These are phyloP conservation scores for Fusarium sp. DNA, from an alignment of 2,329 filamentous ascomycete genomes.

Conservation along the genomic window DNA sequence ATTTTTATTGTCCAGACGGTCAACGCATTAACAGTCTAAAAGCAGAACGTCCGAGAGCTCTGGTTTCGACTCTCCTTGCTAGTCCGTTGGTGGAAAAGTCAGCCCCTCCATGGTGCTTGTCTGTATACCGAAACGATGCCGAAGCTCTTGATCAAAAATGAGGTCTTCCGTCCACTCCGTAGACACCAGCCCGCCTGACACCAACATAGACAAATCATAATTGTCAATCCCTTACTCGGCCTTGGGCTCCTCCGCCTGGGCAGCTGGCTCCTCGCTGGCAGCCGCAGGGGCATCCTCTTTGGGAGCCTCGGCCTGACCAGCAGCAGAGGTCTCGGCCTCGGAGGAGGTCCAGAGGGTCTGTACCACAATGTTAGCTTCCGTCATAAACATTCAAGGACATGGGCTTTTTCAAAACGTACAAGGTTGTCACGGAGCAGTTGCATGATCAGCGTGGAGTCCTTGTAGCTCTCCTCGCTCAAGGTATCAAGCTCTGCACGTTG, in stretches of 20 bases:
- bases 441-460: conserved; percentile 99
- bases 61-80: conserved; percentile 53
- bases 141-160: conserved; percentile 60
- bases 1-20: conserved; percentile 66
- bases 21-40: conserved; percentile 65
- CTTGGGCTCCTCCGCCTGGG: conserved; percentile 72
- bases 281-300: conserved; percentile 60
- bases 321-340: conserved; percentile 84
- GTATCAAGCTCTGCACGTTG: conserved; percentile 82
- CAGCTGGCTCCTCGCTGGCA: conserved; percentile 65
- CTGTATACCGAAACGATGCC: conserved; percentile 59
- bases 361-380: conserved; percentile 43
- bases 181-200: conserved; percentile 67
- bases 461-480: conserved; percentile 98
- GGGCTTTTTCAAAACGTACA: conserved; percentile 60
- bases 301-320: conserved; percentile 60
- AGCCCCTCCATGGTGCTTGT: conserved; percentile 52
- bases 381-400: background rate
- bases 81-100: conserved; percentile 51
- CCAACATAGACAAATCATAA: conserved; percentile 46
- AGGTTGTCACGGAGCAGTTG: conserved; percentile 97
- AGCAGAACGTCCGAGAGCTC: conserved; percentile 61
- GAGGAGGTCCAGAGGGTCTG: conserved; percentile 99
- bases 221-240: conserved; percentile 61
- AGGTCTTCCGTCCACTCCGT: conserved; percentile 69